Evolutionary conservation across 2,329 filamentous ascomycete genomes (phyloP), one percentile per base, ranked within the genome.

Genomic region (Aspergillus chevalieri): DNA sequence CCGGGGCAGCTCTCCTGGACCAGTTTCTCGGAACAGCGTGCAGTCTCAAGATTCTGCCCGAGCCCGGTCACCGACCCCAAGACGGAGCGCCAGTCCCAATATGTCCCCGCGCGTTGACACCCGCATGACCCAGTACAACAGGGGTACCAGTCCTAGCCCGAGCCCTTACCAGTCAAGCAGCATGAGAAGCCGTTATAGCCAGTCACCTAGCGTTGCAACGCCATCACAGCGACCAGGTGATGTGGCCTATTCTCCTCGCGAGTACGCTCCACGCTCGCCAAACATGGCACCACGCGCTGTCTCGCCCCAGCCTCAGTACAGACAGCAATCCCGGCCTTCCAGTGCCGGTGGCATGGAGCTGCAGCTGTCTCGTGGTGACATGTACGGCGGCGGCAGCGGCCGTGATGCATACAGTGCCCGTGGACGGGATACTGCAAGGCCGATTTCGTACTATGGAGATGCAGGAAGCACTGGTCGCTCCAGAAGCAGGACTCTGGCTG

Each of bases 401-500:
- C 57, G 59, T 30, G 62, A 63, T 44, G 61, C 60, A 33, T 67
- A 66, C 47, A 63, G 65, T 19, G 69, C 69, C 39, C 58, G 57
- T 28, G 61, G 66, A 22, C 59, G 64, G 58, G 78, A 81, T 33
- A 43, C 52, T 26, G 60, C 67, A 24, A 70, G 70, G 22, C 72
- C 73, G 4, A 66, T 68, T 50, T 73, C 75, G 44, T 76, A 78
- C 56, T 80, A 80, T 51, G 76, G 74, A n/a, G 70, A 74, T 41
- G 47, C 52, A 33, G 61, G 66, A 48, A 58, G 70, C 72, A 77
- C 79, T 56, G 74, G 74, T 43, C 68, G 76, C 39, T 76, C 75
- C n/a, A 68, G 81, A 56, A 95, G 90, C 69, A 89, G 92, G 76
- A 95, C 90, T 62, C 78, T 93, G 52, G 89, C 87, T n/a, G 87